Evolutionary conservation across 1,284 basidiomycete species (phyloP).

Genomic region (Porogramme epimiltina): DNA sequence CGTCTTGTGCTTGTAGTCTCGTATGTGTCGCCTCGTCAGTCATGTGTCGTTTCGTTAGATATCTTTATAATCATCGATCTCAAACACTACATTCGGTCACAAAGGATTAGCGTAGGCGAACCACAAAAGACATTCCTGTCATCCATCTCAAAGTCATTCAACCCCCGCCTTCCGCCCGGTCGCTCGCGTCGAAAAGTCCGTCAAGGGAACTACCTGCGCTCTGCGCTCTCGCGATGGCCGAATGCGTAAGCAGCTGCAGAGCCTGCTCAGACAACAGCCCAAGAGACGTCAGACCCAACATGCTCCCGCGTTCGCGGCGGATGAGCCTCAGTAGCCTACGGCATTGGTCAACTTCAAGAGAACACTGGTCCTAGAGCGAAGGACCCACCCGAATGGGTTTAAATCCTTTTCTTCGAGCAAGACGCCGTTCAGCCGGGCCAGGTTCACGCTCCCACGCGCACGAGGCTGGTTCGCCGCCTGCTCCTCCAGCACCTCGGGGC

Average conservation of each 20-base stretch:
- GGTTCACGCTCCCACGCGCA: conserved; percentile 53
- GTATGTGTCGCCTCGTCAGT: too few relatives aligned
- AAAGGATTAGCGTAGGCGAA: too few relatives aligned
- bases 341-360: background rate
- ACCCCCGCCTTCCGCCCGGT: conserved; percentile 79
- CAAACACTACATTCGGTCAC: too few relatives aligned
- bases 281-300: conserved; percentile 60
- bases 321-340: conserved; percentile 67
- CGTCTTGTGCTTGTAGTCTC: too few relatives aligned
- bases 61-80: too few relatives aligned
- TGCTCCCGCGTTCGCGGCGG: conserved; percentile 72
- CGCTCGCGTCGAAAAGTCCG: conserved; percentile 85
- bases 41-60: too few relatives aligned
- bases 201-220: conserved; percentile 59
- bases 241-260: conserved; percentile 71
- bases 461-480: conserved; percentile 56
- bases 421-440: conserved; percentile 82
- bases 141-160: conserved; percentile 92
- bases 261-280: conserved; percentile 69
- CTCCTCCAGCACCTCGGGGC: conserved; percentile 57
- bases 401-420: conserved; percentile 63
- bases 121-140: conserved; percentile 59
- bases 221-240: conserved; percentile 53
- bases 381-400: conserved; percentile 63
- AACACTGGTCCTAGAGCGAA: background rate